A percentile compares a stretch with the other conserved stretches of the same genome.
phyloP scores from a whole-genome alignment of 2,329 filamentous ascomycete genomes.

The Claviceps arundinis region DNA sequence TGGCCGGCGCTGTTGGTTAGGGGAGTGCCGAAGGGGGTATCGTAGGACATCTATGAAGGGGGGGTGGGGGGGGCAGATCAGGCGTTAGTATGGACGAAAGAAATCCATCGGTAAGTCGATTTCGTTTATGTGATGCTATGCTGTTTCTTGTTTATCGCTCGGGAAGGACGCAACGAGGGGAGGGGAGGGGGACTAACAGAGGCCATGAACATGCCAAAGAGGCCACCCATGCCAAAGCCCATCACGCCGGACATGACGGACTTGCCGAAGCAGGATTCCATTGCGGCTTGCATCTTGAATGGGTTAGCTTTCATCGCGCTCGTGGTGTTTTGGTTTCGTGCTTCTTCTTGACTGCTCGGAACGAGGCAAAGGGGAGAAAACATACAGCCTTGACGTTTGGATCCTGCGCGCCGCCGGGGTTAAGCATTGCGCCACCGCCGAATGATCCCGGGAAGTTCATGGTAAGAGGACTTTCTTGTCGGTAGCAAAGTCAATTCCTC shows the following conservation, averaged over 20 bases:
- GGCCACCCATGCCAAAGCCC: conserved; percentile 84
- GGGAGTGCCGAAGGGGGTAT: conserved; percentile 62
- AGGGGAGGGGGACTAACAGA: conserved; percentile 46
- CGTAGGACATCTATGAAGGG: conserved; percentile 76
- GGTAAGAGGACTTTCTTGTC: not conserved
- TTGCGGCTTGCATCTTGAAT: conserved; percentile 59
- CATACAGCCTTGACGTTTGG: conserved; percentile 38
- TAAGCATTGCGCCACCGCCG: conserved; percentile 12
- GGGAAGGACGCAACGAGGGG: not conserved
- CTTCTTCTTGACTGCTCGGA: not conserved
- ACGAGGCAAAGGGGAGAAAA: conserved; percentile 2
- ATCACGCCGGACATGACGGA: conserved; percentile 80
- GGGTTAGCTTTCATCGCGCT: not conserved
- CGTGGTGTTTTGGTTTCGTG: not conserved
- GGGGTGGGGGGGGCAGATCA: not conserved
- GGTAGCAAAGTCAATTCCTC: not conserved
- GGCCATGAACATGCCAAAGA: conserved; percentile 97
- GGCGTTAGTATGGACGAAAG: not conserved
- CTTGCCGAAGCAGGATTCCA: conserved; percentile 89
- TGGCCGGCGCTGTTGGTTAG: conserved; percentile 23
- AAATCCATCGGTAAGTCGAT: no score
- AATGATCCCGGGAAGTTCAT: conserved; percentile 28
- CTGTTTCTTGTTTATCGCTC: not conserved
- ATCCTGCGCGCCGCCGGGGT: conserved; percentile 28
- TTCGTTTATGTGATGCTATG: not conserved